These are phyloP conservation scores for Trichoderma asperelloides DNA, from an alignment of 495 filamentous ascomycete species.

Conservation along the genomic window DNA sequence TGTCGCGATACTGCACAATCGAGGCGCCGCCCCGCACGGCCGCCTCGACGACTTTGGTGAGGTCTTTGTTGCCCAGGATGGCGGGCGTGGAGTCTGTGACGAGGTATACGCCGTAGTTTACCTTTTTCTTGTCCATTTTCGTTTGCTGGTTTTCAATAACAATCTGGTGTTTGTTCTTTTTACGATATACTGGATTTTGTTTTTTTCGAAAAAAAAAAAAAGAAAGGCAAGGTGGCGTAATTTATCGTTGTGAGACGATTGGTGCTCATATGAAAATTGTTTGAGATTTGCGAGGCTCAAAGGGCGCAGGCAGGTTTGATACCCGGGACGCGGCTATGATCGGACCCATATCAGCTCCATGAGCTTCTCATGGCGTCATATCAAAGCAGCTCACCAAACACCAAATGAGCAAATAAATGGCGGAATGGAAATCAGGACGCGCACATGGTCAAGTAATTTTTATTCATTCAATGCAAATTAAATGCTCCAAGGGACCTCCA, in stretches of 20 bases:
- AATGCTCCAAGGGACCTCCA: too few species aligned
- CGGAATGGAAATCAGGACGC: background rate
- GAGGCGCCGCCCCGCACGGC: constrained; percentile 77
- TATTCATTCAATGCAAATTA: too few species aligned
- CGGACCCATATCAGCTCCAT: background rate
- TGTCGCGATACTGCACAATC: constrained; percentile 85
- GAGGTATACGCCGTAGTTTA: constrained; percentile 64
- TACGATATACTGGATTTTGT: background rate
- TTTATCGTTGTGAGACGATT: background rate
- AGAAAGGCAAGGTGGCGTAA: too few species aligned
- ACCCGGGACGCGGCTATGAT: background rate
- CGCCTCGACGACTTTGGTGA: constrained; percentile 65
- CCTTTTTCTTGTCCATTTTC: constrained; percentile 2
- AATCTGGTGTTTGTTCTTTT: too few species aligned
- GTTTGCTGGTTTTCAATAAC: background rate
- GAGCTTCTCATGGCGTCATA: background rate
- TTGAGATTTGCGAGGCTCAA: background rate
- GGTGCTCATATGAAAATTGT: background rate
- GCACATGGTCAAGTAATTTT: too few species aligned
- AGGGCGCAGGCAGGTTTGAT: background rate
- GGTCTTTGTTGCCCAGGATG: constrained; percentile 47
- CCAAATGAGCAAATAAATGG: background rate
- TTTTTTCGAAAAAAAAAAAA: too few species aligned
- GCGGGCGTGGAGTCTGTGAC: constrained; percentile 84
- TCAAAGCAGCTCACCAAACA: background rate